These are phyloP conservation scores for Leishmania lainsoni DNA, from an alignment of 208 protist species.

Conservation along the genomic window DNA sequence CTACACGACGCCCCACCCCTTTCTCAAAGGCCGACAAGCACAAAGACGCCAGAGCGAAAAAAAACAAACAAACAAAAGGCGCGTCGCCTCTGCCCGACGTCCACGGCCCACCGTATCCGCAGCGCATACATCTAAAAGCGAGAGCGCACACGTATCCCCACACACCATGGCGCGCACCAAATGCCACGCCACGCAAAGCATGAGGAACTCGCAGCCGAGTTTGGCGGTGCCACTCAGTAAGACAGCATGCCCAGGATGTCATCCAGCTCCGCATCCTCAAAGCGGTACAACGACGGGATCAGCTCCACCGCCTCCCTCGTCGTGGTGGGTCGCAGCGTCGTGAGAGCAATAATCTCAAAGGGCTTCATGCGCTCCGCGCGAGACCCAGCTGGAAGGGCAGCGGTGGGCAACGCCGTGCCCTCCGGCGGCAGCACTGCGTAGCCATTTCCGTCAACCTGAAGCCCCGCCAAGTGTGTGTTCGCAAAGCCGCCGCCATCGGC, in stretches of 20 bases:
- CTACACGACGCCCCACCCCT: not conserved
- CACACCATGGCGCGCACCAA: not conserved
- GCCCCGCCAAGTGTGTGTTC: constrained; percentile 51
- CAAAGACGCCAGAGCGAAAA: not conserved
- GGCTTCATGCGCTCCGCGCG: constrained; percentile 53
- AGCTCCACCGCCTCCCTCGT: constrained; percentile 71
- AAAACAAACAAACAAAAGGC: not conserved
- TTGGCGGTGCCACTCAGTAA: constrained; percentile 1
- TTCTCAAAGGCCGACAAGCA: not conserved
- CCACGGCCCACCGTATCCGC: not conserved
- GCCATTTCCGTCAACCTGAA: constrained; percentile 39
- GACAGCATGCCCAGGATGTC: constrained; percentile 38
- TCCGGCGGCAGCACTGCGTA: constrained; percentile 25
- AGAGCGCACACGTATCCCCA: not conserved
- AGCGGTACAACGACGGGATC: constrained; percentile 78
- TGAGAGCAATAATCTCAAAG: constrained; percentile 80
- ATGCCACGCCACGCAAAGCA: not conserved
- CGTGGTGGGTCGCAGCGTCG: constrained; percentile 67
- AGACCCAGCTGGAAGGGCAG: not conserved
- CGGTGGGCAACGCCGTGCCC: constrained; percentile 4
- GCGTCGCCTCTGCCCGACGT: not conserved
- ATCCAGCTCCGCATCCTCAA: constrained; percentile 62
- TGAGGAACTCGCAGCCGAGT: not conserved
- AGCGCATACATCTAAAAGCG: too few species aligned
- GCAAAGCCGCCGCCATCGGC: constrained; percentile 23